These are phyloP conservation scores for Mycena citricolor DNA, from an alignment of 1,284 basidiomycete species.

Conservation along the genomic window DNA sequence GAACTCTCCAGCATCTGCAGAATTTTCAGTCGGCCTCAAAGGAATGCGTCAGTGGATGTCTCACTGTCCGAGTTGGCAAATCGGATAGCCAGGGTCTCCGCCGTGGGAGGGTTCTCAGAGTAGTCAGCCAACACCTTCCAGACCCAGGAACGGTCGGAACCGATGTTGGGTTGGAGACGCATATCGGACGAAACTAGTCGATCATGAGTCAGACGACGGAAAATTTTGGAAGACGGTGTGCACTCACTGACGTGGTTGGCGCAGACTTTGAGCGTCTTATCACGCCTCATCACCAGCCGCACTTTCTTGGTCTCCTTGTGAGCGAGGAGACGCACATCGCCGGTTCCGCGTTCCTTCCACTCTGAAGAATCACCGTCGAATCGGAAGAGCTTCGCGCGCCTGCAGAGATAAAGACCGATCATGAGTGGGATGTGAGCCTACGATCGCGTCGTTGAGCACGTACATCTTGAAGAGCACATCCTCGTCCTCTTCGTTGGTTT, in stretches of 20 bases:
- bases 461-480: constrained; percentile 95
- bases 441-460: constrained; percentile 39
- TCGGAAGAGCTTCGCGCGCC: constrained; percentile 98
- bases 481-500: constrained; percentile 97
- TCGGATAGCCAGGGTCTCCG: constrained; percentile 97
- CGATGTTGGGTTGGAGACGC: constrained; percentile 96
- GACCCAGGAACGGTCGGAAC: constrained; percentile 99
- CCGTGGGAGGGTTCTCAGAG: constrained; percentile 82
- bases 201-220: constrained; percentile 10
- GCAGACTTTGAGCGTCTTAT: constrained; percentile 99
- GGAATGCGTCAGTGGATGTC: constrained; percentile 36
- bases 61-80: constrained; percentile 96
- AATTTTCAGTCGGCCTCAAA: constrained; percentile 10
- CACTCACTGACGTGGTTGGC: constrained; percentile 94
- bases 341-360: constrained; percentile 98
- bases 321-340: constrained; percentile 85
- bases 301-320: constrained; percentile 92
- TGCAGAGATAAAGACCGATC: constrained; percentile 37
- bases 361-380: constrained; percentile 82
- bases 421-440: constrained; percentile 23
- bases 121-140: constrained; percentile 97
- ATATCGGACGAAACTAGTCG: constrained; percentile 83
- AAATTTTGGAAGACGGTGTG: constrained; percentile 6
- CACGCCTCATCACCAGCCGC: constrained; percentile 97
- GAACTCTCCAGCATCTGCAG: constrained; percentile 82